Conservation (phyloP, 2,329 filamentous ascomycete species). For the Fusarium sublunatum region DNA sequence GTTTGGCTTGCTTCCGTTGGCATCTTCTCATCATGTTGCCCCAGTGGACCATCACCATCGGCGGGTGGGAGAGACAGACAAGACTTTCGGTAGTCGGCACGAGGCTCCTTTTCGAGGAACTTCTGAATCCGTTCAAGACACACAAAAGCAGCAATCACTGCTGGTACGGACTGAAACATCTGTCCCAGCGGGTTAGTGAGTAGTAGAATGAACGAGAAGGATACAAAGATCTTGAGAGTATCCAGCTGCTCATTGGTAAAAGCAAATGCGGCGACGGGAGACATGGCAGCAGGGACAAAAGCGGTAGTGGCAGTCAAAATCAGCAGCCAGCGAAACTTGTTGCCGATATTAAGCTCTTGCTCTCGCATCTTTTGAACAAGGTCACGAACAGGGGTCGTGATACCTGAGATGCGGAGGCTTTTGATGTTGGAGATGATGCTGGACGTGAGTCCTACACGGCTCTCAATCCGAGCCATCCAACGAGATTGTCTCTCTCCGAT, state of each 20-base stretch:
- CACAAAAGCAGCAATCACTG: conserved; percentile 2
- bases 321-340: conserved; percentile 41
- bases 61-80: neutral
- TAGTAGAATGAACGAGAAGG: conserved; percentile 47
- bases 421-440: conserved; percentile 46
- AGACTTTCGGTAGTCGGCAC: neutral
- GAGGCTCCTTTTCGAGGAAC: conserved; percentile 1
- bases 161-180: conserved; percentile 49
- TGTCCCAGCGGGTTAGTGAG: conserved; percentile 42
- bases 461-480: conserved; percentile 50
- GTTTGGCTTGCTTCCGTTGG: neutral
- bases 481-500: conserved; percentile 41
- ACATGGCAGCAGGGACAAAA: conserved; percentile 49
- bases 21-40: neutral
- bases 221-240: conserved; percentile 46
- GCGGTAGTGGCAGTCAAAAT: conserved; percentile 45
- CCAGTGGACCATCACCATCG: neutral
- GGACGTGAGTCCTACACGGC: conserved; percentile 42
- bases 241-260: conserved; percentile 40
- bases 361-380: conserved; percentile 41
- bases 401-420: conserved; percentile 47
- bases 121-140: conserved; percentile 12
- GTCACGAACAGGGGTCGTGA: conserved; percentile 42
- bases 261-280: conserved; percentile 51
- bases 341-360: conserved; percentile 42